Evolutionary conservation across 2,329 filamentous ascomycete genomes (phyloP), one percentile per base, ranked within the genome.

Genomic region (Sclerotinia subarctica): DNA sequence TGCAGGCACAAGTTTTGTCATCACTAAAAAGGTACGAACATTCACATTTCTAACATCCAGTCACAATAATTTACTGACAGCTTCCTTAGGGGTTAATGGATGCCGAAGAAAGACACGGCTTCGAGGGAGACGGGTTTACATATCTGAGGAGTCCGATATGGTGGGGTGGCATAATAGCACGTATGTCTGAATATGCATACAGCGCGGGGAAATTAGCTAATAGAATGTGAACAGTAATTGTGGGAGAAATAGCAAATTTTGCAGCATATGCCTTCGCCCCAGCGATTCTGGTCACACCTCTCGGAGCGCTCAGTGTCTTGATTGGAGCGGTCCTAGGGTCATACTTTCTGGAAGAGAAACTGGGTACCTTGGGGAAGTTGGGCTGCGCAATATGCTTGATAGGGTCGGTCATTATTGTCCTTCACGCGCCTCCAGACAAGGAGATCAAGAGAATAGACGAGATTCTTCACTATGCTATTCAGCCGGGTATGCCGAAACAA

Each of bases 241-340:
- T 96, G 56, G 95, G 95, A 77, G 95, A 99, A 81, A 83, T 97
- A 69, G 96, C 93, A 81, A 99, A 99, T 80, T 99, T 99, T 78
- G 94, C 94, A 63, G 95, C 95, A 70, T 99, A 99, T 78, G 95
- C 95, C 10, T 99, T 98, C 80, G 95, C 95, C 73, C 95, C 95
- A 52, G 96, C 95, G n/a, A 99, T 99, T 80, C 85, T 99, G 65
- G 95, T 99, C 52, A 99, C 95, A 6, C 95, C 95, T 35, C 83
- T 99, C 32, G 95, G 95, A 70, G 95, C 95, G 67, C 85, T 99
- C 71, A 95, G 92, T 77, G 96, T 99, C 68, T 83, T 99, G 72
- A 97, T 99, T 76, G 95, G 93, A 72, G 94, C 95, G 26, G 93
- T 99, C 42, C 81, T 99, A 68, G 94, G 95, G 63, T 94, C 95